Conservation (phyloP, 2,329 filamentous ascomycete genomes). For the Neodidymelliopsis sp. region DNA sequence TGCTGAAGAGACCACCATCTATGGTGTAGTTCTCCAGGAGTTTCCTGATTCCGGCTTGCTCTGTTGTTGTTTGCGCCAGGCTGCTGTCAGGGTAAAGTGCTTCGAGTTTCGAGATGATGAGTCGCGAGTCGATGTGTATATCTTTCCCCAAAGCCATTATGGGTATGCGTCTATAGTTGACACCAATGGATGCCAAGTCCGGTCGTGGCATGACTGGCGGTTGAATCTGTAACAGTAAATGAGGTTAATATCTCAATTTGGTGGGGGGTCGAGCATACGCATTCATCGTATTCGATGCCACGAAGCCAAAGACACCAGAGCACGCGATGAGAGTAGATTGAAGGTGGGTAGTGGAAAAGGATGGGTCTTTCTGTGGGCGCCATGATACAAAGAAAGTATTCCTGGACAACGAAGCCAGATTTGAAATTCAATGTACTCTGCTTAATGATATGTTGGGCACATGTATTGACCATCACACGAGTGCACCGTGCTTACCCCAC, state of each 20-base stretch:
- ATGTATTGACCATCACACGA: background rate
- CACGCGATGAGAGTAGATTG: slow-evolving; percentile 69
- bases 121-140: slow-evolving; percentile 42
- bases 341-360: slow-evolving; percentile 71
- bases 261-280: slow-evolving; percentile 57
- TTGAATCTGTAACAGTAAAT: slow-evolving; percentile 63
- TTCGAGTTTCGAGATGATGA: slow-evolving; percentile 44
- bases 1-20: slow-evolving; percentile 66
- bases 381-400: too few species aligned
- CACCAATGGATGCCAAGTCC: slow-evolving; percentile 38
- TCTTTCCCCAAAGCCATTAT: slow-evolving; percentile 42
- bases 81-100: slow-evolving; percentile 24
- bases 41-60: slow-evolving; percentile 58
- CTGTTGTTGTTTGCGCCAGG: slow-evolving; percentile 23
- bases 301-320: slow-evolving; percentile 73
- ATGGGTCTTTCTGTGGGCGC: slow-evolving; percentile 56
- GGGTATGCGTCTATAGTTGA: slow-evolving; percentile 50
- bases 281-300: slow-evolving; percentile 71
- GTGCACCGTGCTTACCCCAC: slow-evolving; percentile 17
- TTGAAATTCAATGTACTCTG: background rate
- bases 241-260: background rate
- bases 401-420: background rate
- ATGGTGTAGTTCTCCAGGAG: slow-evolving; percentile 65
- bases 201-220: slow-evolving; percentile 43
- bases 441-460: background rate